phyloP scores from a whole-genome alignment of 2,329 filamentous ascomycete genomes.

The Colletotrichum nymphaeae region DNA sequence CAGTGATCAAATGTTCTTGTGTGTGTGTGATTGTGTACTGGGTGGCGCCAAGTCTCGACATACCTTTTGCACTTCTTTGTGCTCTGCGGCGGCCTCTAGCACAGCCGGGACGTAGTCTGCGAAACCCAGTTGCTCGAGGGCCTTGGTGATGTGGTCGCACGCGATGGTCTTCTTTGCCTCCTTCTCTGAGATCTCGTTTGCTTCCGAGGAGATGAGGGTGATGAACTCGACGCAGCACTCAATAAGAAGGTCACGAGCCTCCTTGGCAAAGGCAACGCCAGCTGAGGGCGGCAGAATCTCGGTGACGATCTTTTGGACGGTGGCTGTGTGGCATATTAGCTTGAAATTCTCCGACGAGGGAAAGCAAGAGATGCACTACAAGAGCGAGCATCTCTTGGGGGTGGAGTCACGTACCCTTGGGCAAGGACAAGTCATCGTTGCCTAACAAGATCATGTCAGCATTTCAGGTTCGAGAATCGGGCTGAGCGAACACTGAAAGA shows the following conservation, averaged over 20 bases:
- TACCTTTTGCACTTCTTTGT: conserved; percentile 94
- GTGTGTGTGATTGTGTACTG: not conserved
- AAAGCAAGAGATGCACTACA: not conserved
- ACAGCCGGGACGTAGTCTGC: conserved; percentile 91
- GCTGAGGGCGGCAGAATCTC: conserved; percentile 85
- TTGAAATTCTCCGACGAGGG: too few species aligned
- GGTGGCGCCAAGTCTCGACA: too few species aligned
- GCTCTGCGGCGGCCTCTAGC: conserved; percentile 85
- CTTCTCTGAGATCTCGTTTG: conserved; percentile 98
- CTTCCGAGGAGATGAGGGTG: conserved; percentile 96
- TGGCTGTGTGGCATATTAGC: conserved; percentile 56
- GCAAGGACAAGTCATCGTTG: conserved; percentile 72
- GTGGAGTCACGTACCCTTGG: conserved; percentile 64
- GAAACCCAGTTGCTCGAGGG: conserved; percentile 92
- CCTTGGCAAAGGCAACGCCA: conserved; percentile 91
- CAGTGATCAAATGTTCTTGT: not conserved
- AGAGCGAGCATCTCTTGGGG: not conserved
- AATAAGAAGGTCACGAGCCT: conserved; percentile 93
- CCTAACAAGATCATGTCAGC: conserved; percentile 56
- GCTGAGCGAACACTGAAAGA: not conserved
- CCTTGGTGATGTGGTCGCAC: conserved; percentile 96
- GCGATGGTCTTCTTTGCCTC: conserved; percentile 99
- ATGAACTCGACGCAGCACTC: conserved; percentile 99
- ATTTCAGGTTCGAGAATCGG: not conserved
- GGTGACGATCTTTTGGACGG: conserved; percentile 87